Conservation (phyloP, 495 filamentous ascomycete genomes). For the Talaromyces liani region DNA sequence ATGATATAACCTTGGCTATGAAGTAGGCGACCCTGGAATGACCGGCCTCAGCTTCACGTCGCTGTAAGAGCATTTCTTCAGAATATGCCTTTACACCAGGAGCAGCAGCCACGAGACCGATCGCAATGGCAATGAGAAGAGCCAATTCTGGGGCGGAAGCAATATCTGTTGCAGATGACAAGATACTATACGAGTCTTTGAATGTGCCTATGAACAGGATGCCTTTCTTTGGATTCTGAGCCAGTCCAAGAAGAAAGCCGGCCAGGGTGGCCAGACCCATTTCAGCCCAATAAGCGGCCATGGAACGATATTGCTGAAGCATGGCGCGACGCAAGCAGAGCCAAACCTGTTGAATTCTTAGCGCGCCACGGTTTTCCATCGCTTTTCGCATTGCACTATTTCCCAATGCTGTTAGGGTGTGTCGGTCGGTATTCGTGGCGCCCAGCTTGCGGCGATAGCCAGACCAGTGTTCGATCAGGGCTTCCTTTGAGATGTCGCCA, state of each 20-base stretch:
- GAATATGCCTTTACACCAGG: slow-evolving; percentile 49
- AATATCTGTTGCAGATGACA: slow-evolving; percentile 45
- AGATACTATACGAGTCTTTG: slow-evolving; percentile 36
- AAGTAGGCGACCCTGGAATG: slow-evolving; percentile 50
- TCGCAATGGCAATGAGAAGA: slow-evolving; percentile 41
- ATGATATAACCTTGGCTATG: slow-evolving; percentile 45
- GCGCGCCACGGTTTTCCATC: slow-evolving; percentile 35
- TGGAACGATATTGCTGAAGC: slow-evolving; percentile 46
- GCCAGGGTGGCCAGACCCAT: slow-evolving; percentile 41
- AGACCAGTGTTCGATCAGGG: slow-evolving; percentile 17
- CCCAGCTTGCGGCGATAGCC: slow-evolving; percentile 8
- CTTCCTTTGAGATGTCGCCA: slow-evolving; percentile 12
- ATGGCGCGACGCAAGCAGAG: slow-evolving; percentile 40
- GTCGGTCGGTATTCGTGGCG: slow-evolving; percentile 11
- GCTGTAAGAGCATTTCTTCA: slow-evolving; percentile 40
- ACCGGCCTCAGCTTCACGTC: slow-evolving; percentile 42
- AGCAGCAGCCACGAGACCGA: slow-evolving; percentile 45
- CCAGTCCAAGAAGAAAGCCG: slow-evolving; percentile 47
- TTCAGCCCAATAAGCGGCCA: slow-evolving; percentile 41
- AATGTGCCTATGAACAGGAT: slow-evolving; percentile 46
- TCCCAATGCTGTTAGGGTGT: slow-evolving; percentile 16
- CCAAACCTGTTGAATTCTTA: slow-evolving; percentile 48
- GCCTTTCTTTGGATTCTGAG: slow-evolving; percentile 37
- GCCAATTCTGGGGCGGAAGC: slow-evolving; percentile 38
- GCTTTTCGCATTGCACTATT: slow-evolving; percentile 19